Evolutionary conservation across 352 stramenopile species (phyloP).

Genomic region (Globisporangium sylvaticum): DNA sequence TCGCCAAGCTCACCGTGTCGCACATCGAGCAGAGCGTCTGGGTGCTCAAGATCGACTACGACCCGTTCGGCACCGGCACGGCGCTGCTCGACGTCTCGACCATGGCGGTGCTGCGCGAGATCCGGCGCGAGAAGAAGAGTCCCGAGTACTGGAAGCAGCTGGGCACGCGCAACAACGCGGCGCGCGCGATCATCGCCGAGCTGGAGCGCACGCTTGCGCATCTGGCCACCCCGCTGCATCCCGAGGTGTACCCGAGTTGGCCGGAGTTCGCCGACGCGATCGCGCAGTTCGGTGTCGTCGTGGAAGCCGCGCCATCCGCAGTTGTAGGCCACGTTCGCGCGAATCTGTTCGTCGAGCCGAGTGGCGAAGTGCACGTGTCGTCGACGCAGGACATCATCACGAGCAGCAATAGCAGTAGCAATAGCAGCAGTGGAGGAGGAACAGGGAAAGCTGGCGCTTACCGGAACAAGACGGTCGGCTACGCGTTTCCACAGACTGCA

Average conservation of each 20-base stretch:
- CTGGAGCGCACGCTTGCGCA: conserved; percentile 41
- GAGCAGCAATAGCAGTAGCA: conserved; percentile 12
- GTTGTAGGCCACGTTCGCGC: conserved; percentile 48
- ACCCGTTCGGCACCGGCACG: conserved; percentile 58
- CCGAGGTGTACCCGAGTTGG: conserved; percentile 68
- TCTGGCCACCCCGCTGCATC: conserved; percentile 22
- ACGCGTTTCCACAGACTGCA: conserved; percentile 72
- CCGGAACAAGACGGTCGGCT: conserved; percentile 42
- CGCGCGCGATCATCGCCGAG: conserved; percentile 50
- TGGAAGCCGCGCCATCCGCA: conserved; percentile 62
- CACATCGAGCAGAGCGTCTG: conserved; percentile 78
- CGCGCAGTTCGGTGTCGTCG: conserved; percentile 62
- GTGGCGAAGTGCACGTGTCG: conserved; percentile 57
- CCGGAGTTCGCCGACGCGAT: conserved; percentile 51
- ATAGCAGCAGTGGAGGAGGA: neutral
- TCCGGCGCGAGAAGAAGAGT: conserved; percentile 59
- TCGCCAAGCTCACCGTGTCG: conserved; percentile 83
- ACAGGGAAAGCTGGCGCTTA: conserved; percentile 16
- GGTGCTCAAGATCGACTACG: conserved; percentile 82
- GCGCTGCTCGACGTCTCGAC: conserved; percentile 63
- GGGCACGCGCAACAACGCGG: conserved; percentile 51
- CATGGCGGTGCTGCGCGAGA: conserved; percentile 50
- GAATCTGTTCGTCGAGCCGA: conserved; percentile 79
- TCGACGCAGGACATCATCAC: conserved; percentile 65
- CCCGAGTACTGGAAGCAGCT: conserved; percentile 72